phyloP scores from a whole-genome alignment of 2,329 filamentous ascomycete genomes.

The Didymella exigua region DNA sequence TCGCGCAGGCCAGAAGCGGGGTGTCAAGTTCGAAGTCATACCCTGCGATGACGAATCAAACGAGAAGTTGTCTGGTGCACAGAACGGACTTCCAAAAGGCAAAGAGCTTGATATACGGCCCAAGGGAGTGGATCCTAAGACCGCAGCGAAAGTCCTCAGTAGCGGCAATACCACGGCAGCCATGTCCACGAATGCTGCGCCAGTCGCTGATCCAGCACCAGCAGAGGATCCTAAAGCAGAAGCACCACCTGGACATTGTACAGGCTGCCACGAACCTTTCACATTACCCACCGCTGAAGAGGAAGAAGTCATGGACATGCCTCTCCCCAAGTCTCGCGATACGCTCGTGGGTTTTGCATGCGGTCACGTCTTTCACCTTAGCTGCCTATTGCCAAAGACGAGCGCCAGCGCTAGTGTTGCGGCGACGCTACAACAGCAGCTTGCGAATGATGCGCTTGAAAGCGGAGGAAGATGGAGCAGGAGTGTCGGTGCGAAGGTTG shows the following conservation, averaged over 20 bases:
- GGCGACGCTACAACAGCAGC: constrained; percentile 52
- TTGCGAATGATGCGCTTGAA: constrained; percentile 50
- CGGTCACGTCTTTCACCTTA: constrained; percentile 79
- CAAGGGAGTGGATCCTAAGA: constrained; percentile 35
- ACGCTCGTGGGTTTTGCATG: constrained; percentile 81
- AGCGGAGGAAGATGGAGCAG: constrained; percentile 57
- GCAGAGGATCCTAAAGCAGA: constrained; percentile 27
- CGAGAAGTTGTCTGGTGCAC: constrained; percentile 13
- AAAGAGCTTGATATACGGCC: constrained; percentile 37
- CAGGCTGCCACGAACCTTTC: constrained; percentile 41
- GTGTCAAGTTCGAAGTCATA: constrained; percentile 84
- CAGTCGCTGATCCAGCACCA: constrained; percentile 33
- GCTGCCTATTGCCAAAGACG: constrained; percentile 65
- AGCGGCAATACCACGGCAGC: constrained; percentile 31
- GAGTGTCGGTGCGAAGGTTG: constrained; percentile 66
- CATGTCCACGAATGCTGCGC: constrained; percentile 25
- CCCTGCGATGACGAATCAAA: constrained; percentile 46
- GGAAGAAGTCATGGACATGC: constrained; percentile 31
- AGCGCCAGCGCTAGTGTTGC: constrained; percentile 51
- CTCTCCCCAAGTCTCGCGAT: constrained; percentile 53
- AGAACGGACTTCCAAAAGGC: constrained; percentile 8
- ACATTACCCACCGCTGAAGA: constrained; percentile 39
- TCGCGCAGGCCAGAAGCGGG: constrained; percentile 78
- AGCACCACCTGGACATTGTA: constrained; percentile 44
- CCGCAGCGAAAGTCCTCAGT: constrained; percentile 29